Conservation (phyloP, 2,329 filamentous ascomycete species). For the Ascochyta viciae-villosae region DNA sequence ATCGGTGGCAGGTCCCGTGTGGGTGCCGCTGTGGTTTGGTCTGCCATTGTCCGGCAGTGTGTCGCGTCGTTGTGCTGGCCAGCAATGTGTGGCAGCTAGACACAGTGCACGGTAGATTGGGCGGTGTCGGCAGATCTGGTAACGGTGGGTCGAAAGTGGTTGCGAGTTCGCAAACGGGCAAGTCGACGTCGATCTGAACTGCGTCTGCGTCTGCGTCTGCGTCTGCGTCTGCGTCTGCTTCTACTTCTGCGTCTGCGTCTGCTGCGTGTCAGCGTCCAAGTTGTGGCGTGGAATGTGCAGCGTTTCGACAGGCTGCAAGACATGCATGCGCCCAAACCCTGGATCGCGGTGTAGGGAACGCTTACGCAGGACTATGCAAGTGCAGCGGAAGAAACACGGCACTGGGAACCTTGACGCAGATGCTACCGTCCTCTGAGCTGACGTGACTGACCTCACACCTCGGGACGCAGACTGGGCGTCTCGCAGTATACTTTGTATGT, state of each 20-base stretch:
- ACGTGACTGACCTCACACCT: not conserved
- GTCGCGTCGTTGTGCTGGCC: slow-evolving; percentile 11
- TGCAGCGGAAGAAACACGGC: slow-evolving; percentile 21
- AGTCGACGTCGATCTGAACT: not conserved
- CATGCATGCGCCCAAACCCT: slow-evolving; percentile 28
- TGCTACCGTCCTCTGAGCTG: not conserved
- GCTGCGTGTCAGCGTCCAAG: slow-evolving; percentile 21
- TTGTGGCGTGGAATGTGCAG: slow-evolving; percentile 22
- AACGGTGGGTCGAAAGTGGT: not conserved
- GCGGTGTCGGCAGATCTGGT: not conserved
- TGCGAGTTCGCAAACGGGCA: not conserved
- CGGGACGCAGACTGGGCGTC: not conserved
- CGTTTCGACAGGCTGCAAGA: slow-evolving; percentile 17
- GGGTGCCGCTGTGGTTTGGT: slow-evolving; percentile 30
- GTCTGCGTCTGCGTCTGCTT: not conserved
- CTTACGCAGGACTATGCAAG: not conserved
- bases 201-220: not conserved
- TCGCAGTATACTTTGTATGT: slow-evolving; percentile 1
- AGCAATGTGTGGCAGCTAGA: not conserved
- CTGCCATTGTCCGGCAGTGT: slow-evolving; percentile 35
- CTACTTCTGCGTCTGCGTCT: not conserved
- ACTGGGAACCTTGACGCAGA: slow-evolving; percentile 7
- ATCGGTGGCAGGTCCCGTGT: slow-evolving; percentile 36
- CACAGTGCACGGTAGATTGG: not conserved
- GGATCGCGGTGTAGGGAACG: slow-evolving; percentile 21